Conservation (phyloP, 257 asterid species). For the Eustoma russellianum region DNA sequence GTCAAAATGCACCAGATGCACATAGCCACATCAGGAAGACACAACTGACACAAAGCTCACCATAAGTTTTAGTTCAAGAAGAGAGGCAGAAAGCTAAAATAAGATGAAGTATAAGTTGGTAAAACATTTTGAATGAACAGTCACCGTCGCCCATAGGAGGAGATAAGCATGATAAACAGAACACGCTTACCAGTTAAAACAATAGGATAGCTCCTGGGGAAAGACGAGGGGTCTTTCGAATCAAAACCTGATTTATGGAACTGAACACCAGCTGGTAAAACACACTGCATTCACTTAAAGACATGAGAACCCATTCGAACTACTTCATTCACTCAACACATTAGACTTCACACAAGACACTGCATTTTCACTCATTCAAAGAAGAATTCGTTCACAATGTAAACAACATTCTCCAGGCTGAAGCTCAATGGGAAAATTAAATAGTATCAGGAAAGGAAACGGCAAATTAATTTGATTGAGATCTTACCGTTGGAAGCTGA, state of each 20-base stretch:
- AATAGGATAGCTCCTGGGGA: constrained; percentile 73
- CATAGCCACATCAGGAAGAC: neutral
- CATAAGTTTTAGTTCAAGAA: neutral
- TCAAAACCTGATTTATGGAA: constrained; percentile 51
- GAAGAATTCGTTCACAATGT: no score
- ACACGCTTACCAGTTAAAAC: constrained; percentile 42
- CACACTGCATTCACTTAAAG: constrained; percentile 36
- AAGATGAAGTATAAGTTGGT: neutral
- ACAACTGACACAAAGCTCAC: neutral
- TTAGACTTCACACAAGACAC: neutral
- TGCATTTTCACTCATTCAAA: neutral
- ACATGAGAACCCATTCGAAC: no score
- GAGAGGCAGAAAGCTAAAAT: neutral
- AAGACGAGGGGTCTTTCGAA: constrained; percentile 34
- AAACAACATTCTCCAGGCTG: no score
- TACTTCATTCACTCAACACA: no score
- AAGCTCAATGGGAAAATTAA: no score
- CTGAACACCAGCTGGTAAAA: constrained; percentile 79
- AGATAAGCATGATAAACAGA: neutral
- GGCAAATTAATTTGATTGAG: neutral
- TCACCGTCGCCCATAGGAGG: neutral
- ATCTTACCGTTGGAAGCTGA: constrained; percentile 62
- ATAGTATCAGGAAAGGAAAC: no score
- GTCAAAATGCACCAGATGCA: neutral
- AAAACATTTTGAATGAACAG: neutral